These are phyloP conservation scores for Pulveroboletus sp. DNA, from an alignment of 768 basidiomycete genomes.

Conservation along the genomic window DNA sequence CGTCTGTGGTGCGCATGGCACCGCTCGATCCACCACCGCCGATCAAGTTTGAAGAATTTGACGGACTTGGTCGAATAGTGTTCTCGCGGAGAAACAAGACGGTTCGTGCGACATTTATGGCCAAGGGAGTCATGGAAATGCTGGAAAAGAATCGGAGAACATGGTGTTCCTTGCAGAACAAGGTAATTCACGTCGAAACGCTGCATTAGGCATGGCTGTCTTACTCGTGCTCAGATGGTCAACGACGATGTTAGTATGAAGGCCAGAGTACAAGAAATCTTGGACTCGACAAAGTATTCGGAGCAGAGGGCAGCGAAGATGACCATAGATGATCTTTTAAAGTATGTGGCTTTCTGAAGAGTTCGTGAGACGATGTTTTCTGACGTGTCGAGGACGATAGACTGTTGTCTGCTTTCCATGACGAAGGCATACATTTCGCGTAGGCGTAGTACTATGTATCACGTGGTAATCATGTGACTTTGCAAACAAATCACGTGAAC, in stretches of 20 bases:
- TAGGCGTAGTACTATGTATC: constrained; percentile 18
- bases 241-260: constrained; percentile 70
- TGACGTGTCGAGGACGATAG: constrained; percentile 32
- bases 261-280: constrained; percentile 63
- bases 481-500: constrained; percentile 6
- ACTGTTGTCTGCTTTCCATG: constrained; percentile 68
- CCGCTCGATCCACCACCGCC: constrained; percentile 95
- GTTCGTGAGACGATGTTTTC: background rate
- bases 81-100: constrained; percentile 91
- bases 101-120: constrained; percentile 83
- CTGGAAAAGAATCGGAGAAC: constrained; percentile 90
- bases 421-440: constrained; percentile 70
- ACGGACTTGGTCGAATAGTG: constrained; percentile 87
- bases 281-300: constrained; percentile 64
- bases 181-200: constrained; percentile 34
- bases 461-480: constrained; percentile 1
- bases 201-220: background rate
- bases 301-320: constrained; percentile 88
- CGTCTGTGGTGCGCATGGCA: constrained; percentile 83
- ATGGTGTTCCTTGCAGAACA: constrained; percentile 79
- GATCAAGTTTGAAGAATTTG: constrained; percentile 94
- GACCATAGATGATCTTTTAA: constrained; percentile 87
- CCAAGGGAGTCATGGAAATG: constrained; percentile 93
- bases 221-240: constrained; percentile 44
- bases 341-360: constrained; percentile 45